Evolutionary conservation across 768 basidiomycete species (phyloP).

Genomic region (Mycena floridula): DNA sequence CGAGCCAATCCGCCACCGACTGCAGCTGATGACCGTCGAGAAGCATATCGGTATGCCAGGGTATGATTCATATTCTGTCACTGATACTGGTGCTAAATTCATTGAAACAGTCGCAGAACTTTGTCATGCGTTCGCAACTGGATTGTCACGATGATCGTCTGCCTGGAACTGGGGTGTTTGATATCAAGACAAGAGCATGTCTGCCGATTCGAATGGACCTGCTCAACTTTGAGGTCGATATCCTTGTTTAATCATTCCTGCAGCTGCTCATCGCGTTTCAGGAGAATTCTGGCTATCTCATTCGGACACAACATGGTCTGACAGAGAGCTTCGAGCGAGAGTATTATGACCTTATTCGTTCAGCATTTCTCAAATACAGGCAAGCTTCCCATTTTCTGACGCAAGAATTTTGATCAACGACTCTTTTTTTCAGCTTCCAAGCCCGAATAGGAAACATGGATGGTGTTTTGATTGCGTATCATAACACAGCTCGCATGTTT

Average conservation of each 20-base stretch:
- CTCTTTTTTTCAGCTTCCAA: slow-evolving; percentile 67
- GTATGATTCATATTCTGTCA: slow-evolving; percentile 37
- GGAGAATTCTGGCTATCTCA: slow-evolving; percentile 78
- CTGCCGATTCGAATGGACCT: slow-evolving; percentile 80
- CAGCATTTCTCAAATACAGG: slow-evolving; percentile 94
- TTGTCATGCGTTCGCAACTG: slow-evolving; percentile 93
- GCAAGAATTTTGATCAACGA: background rate
- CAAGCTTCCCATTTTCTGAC: slow-evolving; percentile 18
- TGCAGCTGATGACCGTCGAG: slow-evolving; percentile 34
- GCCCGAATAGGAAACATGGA: slow-evolving; percentile 97
- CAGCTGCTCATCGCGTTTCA: slow-evolving; percentile 20
- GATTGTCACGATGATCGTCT: slow-evolving; percentile 79
- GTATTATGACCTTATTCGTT: slow-evolving; percentile 90
- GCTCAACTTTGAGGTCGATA: slow-evolving; percentile 69
- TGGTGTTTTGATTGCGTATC: slow-evolving; percentile 83
- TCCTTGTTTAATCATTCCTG: slow-evolving; percentile 25
- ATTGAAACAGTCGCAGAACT: slow-evolving; percentile 44
- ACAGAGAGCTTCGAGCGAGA: slow-evolving; percentile 86
- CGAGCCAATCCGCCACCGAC: slow-evolving; percentile 27
- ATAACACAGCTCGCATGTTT: slow-evolving; percentile 81
- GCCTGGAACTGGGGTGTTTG: slow-evolving; percentile 89
- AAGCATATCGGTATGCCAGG: slow-evolving; percentile 85
- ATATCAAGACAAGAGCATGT: slow-evolving; percentile 92
- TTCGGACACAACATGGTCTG: slow-evolving; percentile 54
- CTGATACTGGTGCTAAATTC: too few relatives aligned